Conservation (phyloP, 495 filamentous ascomycete species). For the Darksidea phi region DNA sequence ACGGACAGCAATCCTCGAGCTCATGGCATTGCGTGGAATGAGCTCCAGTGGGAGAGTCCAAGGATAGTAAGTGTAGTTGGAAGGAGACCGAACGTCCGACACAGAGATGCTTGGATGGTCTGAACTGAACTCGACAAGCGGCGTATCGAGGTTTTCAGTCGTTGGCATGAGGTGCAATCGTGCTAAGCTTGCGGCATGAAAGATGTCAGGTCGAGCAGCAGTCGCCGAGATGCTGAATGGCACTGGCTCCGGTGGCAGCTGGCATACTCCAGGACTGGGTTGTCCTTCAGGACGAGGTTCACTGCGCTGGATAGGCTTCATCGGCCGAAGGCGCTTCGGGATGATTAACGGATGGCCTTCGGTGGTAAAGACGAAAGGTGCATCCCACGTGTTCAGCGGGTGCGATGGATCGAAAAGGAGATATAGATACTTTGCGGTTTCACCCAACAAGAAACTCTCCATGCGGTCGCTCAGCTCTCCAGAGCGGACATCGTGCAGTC, state of each 20-base stretch:
- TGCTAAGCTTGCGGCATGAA: conserved; percentile 84
- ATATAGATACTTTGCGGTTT: conserved; percentile 93
- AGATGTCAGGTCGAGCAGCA: conserved; percentile 81
- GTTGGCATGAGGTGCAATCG: conserved; percentile 75
- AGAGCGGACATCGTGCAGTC: conserved; percentile 85
- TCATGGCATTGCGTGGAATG: conserved; percentile 71
- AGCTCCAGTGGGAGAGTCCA: conserved; percentile 81
- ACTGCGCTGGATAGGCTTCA: background rate
- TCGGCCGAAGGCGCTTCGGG: conserved; percentile 47
- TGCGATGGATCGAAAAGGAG: conserved; percentile 82
- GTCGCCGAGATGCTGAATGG: conserved; percentile 73
- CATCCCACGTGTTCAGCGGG: conserved; percentile 82
- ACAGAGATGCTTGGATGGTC: conserved; percentile 57
- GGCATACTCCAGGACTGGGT: conserved; percentile 52
- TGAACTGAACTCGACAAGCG: conserved; percentile 52
- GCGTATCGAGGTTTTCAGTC: conserved; percentile 51
- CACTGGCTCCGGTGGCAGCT: conserved; percentile 54
- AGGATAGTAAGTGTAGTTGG: conserved; percentile 83
- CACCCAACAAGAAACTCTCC: conserved; percentile 98
- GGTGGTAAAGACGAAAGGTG: conserved; percentile 87
- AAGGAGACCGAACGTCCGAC: conserved; percentile 60
- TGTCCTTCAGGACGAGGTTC: conserved; percentile 12
- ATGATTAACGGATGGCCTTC: conserved; percentile 94
- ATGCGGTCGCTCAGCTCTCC: conserved; percentile 92
- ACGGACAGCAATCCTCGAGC: conserved; percentile 59